Evolutionary conservation across 2,329 filamentous ascomycete species (phyloP), one percentile per base, ranked within the genome.

Genomic region (Colletotrichum sp.): DNA sequence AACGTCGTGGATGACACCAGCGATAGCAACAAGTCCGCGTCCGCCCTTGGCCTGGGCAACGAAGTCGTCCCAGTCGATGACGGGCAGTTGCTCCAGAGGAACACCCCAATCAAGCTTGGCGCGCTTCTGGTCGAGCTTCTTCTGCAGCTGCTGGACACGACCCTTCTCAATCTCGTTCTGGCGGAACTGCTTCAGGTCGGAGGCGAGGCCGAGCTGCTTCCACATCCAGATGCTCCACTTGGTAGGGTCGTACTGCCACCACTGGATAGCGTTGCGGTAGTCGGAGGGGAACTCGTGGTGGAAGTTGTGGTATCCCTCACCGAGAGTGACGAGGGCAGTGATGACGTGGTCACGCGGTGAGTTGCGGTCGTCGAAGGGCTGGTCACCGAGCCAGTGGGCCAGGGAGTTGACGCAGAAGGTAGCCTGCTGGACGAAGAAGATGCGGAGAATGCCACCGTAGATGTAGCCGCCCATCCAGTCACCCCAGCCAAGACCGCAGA

Each of bases 241-340:
- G 85, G 95, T 98, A 63, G 95, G 95, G 85, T 98, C 95, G 82
- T 98, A 98, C 87, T 98, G 95, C 88, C 93, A 94, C 95, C 95
- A 98, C 86, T 95, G 90, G 80, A 97, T 96, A 77, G 95, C 95
- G 84, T 98, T 98, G 84, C 95, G 95, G 92, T 97, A 98, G 86
- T 98, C 95, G 13, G 95, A 96, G 71, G 95, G 95, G 87, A 98
- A 98, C 86, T 98, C 95, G 90, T 98, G 95, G 88, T 98, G 95
- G 91, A 98, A 98, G 90, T 98, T 98, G 91, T 98, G 95, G 88
- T 98, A 98, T 34, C 95, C 95, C 87, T 96, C 95, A 65, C 95
- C 95, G 27, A 98, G 93, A 59, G 95, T 98, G 80, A 95, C 93
- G 22, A 98, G 87, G 61, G 95, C 95, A 55, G 95, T 98, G 86